Base-by-base conservation (phyloP, 805 yeast genomes). In the Wickerhamiella kurtzmanii region DNA sequence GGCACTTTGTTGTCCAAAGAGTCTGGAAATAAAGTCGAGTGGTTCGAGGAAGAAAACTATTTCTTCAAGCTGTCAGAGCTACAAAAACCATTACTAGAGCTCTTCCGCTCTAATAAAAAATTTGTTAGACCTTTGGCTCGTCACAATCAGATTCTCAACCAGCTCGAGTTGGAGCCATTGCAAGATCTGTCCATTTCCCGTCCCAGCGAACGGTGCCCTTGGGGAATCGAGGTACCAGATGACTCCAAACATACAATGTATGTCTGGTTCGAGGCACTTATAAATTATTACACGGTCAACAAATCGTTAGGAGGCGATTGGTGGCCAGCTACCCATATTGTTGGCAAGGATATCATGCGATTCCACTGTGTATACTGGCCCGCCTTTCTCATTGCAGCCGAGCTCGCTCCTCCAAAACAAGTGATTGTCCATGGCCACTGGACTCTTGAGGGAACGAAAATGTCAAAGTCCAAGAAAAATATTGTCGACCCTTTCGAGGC, bases 321-420 rank as follows among this genome's bases (percentile, higher is more conserved):
- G 15, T 79, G 82, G 82, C 83, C 82, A 0, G 80, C 85, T 0
- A 77, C 80, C 0, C 96, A 92, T 61, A 66, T 92, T 1, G 75
- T 92, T 28, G 98, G 98, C 1, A 92, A 92, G 57, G 98, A 92
- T 60, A 92, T 92, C 44, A 70, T 76, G 41, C 70, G 86, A 3
- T 92, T 92, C 62, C 98, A 92, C 58, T 79, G 94, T 53, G 73
- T 88, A 13, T 87, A 85, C 58, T 92, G 98, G 98, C 97, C 97
- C 0, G 78, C 85, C 1, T 80, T 92, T 49, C 66, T 92, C 48
- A 66, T 88, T 73, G 96, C 96, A 0, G 92, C 94, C 0, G 81
- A 72, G 0, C 58, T 83, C 0, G 75, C 74, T 3, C 57, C 81
- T 4, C 97, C 97, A 0, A 65, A 71, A 38, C 80, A 78, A 48